Conservation (phyloP, 495 filamentous ascomycete species). For the Neurospora sp. region DNA sequence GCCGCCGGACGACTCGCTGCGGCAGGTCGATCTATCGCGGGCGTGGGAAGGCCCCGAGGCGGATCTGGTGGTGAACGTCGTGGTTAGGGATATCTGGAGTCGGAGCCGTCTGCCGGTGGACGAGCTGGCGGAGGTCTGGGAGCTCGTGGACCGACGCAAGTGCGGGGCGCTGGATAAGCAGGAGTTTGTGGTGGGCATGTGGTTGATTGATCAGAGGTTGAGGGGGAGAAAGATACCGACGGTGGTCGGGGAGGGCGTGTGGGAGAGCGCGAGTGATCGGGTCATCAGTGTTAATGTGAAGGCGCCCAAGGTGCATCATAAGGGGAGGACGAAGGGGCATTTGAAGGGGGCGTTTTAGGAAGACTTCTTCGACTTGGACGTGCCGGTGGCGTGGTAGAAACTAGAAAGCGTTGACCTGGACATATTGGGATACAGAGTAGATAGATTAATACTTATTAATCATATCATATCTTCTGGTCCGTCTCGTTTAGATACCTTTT, state of each 20-base stretch:
- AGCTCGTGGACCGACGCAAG: constrained; percentile 61
- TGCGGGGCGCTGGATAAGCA: constrained; percentile 55
- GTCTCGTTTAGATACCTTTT: background rate
- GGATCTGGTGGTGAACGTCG: constrained; percentile 62
- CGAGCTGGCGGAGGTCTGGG: constrained; percentile 73
- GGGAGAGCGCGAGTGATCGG: constrained; percentile 63
- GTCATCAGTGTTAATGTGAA: constrained; percentile 30
- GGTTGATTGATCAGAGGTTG: constrained; percentile 85
- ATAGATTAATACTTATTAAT: background rate
- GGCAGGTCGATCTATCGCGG: constrained; percentile 6
- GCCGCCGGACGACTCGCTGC: background rate
- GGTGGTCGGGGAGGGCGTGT: constrained; percentile 71
- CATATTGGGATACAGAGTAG: background rate
- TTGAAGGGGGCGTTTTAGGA: background rate
- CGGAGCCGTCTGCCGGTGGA: constrained; percentile 60
- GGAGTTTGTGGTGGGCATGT: constrained; percentile 93
- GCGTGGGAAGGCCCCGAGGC: constrained; percentile 15
- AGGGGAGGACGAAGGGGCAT: background rate
- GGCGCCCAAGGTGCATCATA: background rate
- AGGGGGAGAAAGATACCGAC: constrained; percentile 80
- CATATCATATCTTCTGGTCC: background rate
- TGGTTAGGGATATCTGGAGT: constrained; percentile 79
- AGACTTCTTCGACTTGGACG: background rate
- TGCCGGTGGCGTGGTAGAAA: background rate
- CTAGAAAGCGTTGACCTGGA: background rate